Base-by-base conservation (phyloP, 768 basidiomycete genomes). In the Tremella mesenterica region DNA sequence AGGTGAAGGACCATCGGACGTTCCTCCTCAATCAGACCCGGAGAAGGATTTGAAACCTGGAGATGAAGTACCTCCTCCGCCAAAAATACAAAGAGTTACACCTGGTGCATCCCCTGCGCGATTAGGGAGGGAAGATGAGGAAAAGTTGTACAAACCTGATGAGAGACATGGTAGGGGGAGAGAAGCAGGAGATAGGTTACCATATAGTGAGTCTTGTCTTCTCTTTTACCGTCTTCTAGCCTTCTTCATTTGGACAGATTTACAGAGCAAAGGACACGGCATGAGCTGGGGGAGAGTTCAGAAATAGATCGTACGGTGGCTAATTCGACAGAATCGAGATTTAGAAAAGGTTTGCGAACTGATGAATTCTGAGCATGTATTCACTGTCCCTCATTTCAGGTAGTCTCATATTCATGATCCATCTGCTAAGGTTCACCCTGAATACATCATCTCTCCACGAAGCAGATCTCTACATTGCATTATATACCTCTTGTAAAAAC, bases 91-190 rank as follows among this genome's bases (percentile, higher is more conserved):
- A 23, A 45, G 56, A 20, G 55, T 41, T 47, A 48, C 48, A 46
- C 58, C 66, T 12, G 54, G 52, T 10, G 61, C 67, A 36, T n/a
- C 45, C n/a, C 62, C 70, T 21, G 53, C 60, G 30, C 46, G 69
- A 28, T 49, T 67, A 21, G 38, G 27, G 44, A 54, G 31, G 54
- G 33, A 26, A 30, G 44, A 38, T 47, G 44, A 36, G 21, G 7
- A 31, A 30, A n/a, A n/a, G n/a, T n/a, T n/a, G n/a, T n/a, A n/a
- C n/a, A 44, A 18, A 18, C 62, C 58, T 48, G 58, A 54, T 10
- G 67, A 57, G 20, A 52, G 75, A 52, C 88, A 85, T 70, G 81
- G 81, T 64, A 75, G 80, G 25, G 87, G 87, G n/a, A 81, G 78
- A 48, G 80, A 80, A n/a, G 75, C 84, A 0, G 77, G 77, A 39